Conservation (phyloP, 148 eudicot genomes). For the Camellia japonica region DNA sequence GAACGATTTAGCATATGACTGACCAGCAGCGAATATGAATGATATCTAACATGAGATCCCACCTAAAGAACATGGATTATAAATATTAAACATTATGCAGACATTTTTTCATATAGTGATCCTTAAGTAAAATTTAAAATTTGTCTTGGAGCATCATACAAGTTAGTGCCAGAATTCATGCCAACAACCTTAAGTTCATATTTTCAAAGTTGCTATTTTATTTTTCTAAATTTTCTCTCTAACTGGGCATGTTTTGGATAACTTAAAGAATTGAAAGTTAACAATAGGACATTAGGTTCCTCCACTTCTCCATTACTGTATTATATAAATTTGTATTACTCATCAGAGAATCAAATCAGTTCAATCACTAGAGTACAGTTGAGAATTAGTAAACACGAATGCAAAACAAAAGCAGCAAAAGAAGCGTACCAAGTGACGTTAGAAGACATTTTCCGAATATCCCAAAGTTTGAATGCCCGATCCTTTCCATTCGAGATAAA, state of each 20-base stretch:
- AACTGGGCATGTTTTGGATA: not conserved
- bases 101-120: not conserved
- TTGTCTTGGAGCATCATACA: not conserved
- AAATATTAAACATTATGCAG: not conserved
- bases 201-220: not conserved
- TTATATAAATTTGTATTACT: not conserved
- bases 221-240: not conserved
- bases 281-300: constrained; percentile 1
- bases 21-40: not conserved
- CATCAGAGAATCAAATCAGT: not conserved
- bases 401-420: not conserved
- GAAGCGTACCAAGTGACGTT: constrained; percentile 45
- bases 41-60: not conserved
- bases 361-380: not conserved
- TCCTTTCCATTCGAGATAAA: constrained; percentile 97
- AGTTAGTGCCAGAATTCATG: not conserved
- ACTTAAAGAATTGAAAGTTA: not conserved
- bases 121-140: not conserved
- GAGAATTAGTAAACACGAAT: not conserved
- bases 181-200: not conserved
- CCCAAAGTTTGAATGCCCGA: constrained; percentile 86
- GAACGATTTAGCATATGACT: not conserved
- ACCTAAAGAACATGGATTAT: not conserved
- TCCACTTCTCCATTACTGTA: not conserved
- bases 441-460: constrained; percentile 81